Evolutionary conservation across 2,329 filamentous ascomycete species (phyloP).

Genomic region (Sporothrix globosa): DNA sequence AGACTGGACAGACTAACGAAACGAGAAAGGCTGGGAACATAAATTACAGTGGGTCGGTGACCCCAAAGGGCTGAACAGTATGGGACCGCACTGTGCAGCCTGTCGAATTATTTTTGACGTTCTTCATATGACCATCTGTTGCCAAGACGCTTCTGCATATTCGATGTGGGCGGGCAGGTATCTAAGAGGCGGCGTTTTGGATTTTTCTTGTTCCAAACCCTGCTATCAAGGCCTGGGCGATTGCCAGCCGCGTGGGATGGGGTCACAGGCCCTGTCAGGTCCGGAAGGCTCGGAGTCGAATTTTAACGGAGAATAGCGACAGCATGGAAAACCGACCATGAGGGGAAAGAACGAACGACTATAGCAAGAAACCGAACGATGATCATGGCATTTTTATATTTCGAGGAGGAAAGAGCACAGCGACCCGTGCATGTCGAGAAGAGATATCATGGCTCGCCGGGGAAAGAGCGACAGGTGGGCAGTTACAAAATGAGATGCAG

Average conservation of each 20-base stretch:
- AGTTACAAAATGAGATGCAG: background rate
- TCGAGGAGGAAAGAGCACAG: background rate
- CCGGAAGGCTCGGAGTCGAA: slow-evolving; percentile 19
- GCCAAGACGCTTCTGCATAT: slow-evolving; percentile 25
- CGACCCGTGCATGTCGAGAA: background rate
- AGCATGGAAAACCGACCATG: background rate
- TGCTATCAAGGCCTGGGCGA: background rate
- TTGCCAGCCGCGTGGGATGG: background rate
- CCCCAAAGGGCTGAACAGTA: slow-evolving; percentile 18
- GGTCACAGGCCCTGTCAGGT: background rate
- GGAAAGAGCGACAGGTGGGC: background rate
- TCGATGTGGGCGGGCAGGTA: slow-evolving; percentile 14
- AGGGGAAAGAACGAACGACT: background rate
- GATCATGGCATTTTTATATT: background rate
- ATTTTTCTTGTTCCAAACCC: background rate
- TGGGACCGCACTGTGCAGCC: slow-evolving; percentile 12
- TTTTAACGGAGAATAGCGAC: no score
- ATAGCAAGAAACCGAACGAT: slow-evolving; percentile 3
- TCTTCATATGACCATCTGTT: background rate
- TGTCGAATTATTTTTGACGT: background rate
- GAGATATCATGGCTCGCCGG: background rate
- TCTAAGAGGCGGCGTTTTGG: background rate
- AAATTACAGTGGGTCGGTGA: background rate
- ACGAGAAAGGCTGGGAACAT: background rate
- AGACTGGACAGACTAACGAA: background rate